Conservation (phyloP, 805 yeast genomes). For the Barnettozyma botsteinii region DNA sequence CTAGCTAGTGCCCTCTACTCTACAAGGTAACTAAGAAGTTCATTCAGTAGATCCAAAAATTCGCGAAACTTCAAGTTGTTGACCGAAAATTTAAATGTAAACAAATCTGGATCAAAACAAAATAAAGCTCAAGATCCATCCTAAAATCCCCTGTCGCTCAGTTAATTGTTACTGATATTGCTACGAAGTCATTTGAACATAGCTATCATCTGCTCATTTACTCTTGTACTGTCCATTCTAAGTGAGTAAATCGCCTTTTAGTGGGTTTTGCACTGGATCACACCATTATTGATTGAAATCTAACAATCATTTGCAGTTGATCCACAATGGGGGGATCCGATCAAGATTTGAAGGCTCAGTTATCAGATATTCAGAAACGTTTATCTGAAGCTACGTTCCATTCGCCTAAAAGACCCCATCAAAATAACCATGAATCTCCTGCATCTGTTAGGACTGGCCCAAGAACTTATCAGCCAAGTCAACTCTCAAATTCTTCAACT, state of each 20-base stretch:
- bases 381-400: conserved; percentile 27
- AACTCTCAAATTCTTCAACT: background rate
- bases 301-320: background rate
- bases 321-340: conserved; percentile 19
- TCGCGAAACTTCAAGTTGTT: background rate
- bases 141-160: background rate
- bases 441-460: background rate
- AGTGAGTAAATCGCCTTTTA: too few species aligned
- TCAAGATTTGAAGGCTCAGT: conserved; percentile 35
- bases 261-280: too few species aligned
- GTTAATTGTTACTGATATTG: too few species aligned
- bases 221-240: background rate
- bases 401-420: conserved; percentile 19
- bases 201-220: background rate
- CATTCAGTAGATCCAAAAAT: too few species aligned
- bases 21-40: too few species aligned
- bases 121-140: background rate
- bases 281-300: background rate
- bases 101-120: background rate
- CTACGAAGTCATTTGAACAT: too few species aligned
- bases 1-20: too few species aligned
- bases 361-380: conserved; percentile 37
- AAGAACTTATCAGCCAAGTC: conserved; percentile 2
- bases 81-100: background rate
- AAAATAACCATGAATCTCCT: conserved; percentile 8